Base-by-base conservation (phyloP, 768 basidiomycete species). In the Hemileccinum rubropunctum region DNA sequence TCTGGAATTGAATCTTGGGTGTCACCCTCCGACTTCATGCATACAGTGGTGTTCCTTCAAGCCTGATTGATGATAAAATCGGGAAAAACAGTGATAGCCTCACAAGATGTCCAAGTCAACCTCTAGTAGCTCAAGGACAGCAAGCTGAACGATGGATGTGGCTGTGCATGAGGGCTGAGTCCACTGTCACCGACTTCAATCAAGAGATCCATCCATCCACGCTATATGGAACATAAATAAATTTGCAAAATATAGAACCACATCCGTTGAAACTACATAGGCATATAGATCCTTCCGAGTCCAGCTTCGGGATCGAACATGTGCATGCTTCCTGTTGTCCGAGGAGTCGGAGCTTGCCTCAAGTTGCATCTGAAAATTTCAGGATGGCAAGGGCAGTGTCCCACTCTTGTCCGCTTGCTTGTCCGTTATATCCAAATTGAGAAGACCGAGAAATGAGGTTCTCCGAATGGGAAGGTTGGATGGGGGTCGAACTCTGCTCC, bases 401-500 rank as follows among this genome's bases (percentile, higher is more conserved):
- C 66, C 66, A 69, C 39, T 61, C 59, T 39, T 69, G 66, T 11
- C 47, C 47, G 14, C 66, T 68, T 39, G 59, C 59, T 39, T 69
- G 67, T 8, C 47, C 47, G 13, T 53, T 58, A 30, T 49, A 23
- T 23, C 18, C 56, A 15, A 28, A 17, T 3, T 49, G 54, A 27
- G 52, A 35, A 17, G 28, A 32, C 3, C 12, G 48, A 42, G 60
- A 30, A 18, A 42, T 50, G 21, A 41, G 35, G 12, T 23, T 17
- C 5, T 51, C 62, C 5, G 57, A 35, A 35, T 62, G 52, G 44
- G 45, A 45, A 1, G 54, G 43, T 37, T 63, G 56, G 26, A 42
- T 36, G n/a, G 62, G 52, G 1, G 55, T 60, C 21, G 64, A 52
- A 23, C 63, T 72, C 56, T 81, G 79, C 58, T 81, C 79, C 45